A percentile compares a stretch with the other conserved stretches of the same genome.
phyloP scores from a whole-genome alignment of 345 rosid genomes.

The Sonneratia caseolaris region DNA sequence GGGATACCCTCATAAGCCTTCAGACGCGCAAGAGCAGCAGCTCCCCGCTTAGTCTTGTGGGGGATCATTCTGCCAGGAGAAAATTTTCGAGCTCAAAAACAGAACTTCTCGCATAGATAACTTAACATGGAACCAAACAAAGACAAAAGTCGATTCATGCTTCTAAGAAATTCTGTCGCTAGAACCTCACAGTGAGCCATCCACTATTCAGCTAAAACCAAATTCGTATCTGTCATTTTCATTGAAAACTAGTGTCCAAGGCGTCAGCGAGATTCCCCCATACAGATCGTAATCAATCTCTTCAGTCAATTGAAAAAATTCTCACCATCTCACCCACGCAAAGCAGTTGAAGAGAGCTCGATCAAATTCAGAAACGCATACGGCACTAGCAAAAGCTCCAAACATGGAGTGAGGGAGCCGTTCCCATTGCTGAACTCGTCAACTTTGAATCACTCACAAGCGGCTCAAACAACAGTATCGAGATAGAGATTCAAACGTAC shows the following conservation, averaged over 20 bases:
- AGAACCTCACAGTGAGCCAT: background rate
- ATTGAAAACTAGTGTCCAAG: no score
- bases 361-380: no score
- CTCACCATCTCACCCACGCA: no score
- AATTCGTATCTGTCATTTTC: no score
- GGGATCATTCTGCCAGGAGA: background rate
- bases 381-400: no score
- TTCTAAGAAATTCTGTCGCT: no score
- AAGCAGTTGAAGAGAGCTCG: no score
- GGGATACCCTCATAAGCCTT: conserved; percentile 78
- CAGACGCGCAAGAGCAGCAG: conserved; percentile 59
- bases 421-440: background rate
- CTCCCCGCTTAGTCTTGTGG: background rate
- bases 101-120: background rate
- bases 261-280: no score
- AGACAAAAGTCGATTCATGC: background rate
- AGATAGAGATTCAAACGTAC: background rate
- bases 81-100: background rate
- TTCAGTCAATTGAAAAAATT: no score
- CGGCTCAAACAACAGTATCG: background rate
- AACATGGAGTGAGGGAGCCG: background rate
- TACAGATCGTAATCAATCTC: no score
- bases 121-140: background rate
- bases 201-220: background rate
- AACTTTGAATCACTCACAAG: background rate